Evolutionary conservation across 305 asterid genomes (phyloP).

Genomic region (Solanum aculeatissimum): DNA sequence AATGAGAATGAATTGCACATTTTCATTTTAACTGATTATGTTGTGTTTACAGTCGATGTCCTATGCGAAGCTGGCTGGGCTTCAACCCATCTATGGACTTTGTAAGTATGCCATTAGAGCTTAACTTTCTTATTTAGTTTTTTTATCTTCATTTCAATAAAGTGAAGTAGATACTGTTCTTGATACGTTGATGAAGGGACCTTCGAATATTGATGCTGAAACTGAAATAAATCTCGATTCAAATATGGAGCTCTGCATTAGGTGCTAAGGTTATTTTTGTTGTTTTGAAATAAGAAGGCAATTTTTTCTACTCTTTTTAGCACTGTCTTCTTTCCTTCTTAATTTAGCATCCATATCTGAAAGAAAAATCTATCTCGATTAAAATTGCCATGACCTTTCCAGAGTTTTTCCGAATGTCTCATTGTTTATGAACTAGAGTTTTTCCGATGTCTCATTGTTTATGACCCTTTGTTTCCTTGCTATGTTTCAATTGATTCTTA

Average conservation of each 20-base stretch:
- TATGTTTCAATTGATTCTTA: not conserved
- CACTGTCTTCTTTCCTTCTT: not conserved
- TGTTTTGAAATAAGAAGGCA: not conserved
- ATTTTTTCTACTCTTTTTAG: not conserved
- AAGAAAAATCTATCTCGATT: not conserved
- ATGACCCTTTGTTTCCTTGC: not conserved
- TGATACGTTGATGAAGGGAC: not conserved
- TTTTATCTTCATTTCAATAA: not conserved
- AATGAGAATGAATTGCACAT: not conserved
- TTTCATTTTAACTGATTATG: not conserved
- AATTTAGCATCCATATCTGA: not conserved
- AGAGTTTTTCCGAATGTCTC: not conserved
- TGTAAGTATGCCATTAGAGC: conserved; percentile 47
- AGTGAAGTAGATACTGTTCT: not conserved
- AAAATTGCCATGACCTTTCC: not conserved
- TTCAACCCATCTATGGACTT: conserved; percentile 94
- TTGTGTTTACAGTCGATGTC: conserved; percentile 77
- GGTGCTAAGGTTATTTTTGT: not conserved
- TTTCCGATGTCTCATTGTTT: not conserved
- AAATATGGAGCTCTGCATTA: not conserved
- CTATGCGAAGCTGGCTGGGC: conserved; percentile 97
- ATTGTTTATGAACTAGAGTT: not conserved
- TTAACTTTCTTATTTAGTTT: not conserved
- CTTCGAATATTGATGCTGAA: not conserved
- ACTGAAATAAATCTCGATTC: not conserved